Evolutionary conservation across 2,329 filamentous ascomycete species (phyloP), one percentile per base, ranked within the genome.

Genomic region (Penicillium sp.): DNA sequence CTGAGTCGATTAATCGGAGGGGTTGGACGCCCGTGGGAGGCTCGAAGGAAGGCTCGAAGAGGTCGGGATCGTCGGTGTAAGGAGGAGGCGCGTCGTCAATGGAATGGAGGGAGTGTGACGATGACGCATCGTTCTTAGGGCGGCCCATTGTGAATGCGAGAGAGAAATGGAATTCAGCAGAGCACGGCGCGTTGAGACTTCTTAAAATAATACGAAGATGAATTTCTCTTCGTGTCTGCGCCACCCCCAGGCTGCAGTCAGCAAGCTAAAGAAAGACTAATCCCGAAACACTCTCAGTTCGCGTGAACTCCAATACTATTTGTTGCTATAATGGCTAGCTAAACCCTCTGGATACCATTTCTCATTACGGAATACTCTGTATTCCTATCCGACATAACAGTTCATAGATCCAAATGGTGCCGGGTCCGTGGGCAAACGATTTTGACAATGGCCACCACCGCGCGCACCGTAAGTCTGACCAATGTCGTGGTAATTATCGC

Each of bases 41-140:
- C 34, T 14, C 34, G 7, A n/a, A 36, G 34, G 34, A 27, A 27
- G 24, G 13, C 34, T 36, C 11, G 34, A 48, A 24, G 45, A 41
- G 16, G 22, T 56, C 55, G 18, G 58, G 56, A 5, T 62, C 61
- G 16, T 65, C 62, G 42, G 59, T 53, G 41, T 65, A 65, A 31
- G 62, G 62, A 45, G 62, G 62, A 8, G 61, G 62, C 27, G 43
- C 48, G 18, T 57, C 50, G 36, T 56, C 53, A 32, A 61, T 42
- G 22, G 59, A 56, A 45, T 58, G 61, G 16, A 63, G 57, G 4
- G 62, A 62, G 47, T 54, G 53, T 14, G 60, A 58, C 5, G 62
- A 62, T 39, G 56, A 55, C 24, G 54, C 50, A 36, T 57, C 56
- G 18, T 45, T 48, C 32, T 50, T 47, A 46, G 49, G 45, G 44